Evolutionary conservation across 768 basidiomycete genomes (phyloP), one percentile per base, ranked within the genome.

Genomic region (Tricholoma terreum): DNA sequence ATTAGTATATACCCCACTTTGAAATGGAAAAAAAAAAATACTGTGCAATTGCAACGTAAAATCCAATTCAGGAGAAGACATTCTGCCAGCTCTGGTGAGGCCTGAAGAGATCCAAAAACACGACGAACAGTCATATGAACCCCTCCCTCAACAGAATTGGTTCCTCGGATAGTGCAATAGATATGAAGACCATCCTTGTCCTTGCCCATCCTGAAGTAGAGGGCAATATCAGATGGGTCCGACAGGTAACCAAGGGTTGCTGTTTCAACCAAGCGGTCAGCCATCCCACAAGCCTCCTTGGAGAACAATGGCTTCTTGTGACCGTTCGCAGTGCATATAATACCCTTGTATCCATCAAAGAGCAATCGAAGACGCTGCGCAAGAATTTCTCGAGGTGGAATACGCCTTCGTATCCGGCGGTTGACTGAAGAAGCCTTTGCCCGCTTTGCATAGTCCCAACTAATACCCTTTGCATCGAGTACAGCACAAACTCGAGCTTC

Each of bases 131-230:
- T 58, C 50, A 56, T 61, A 59, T 68, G 67, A 48, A 62, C 55
- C 11, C 52, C 64, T 42, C 65, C 64, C 60, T 68, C 65, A 54
- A 67, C 56, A 42, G 64, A 63, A 22, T 63, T 68, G 51, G 66
- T 67, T 6, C 67, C 65, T 15, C 57, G 15, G 9, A 62, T 33
- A 48, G 51, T 61, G 19, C 59, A 54, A 50, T 61, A 65, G 22
- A 59, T 10, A 19, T 36, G 30, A 49, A 64, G 55, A 8, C 66
- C 61, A 63, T 60, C 21, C 21, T 58, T 46, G 55, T 67, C 65
- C 17, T 14, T 49, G 2, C 63, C 59, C 40, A 34, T 43, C 31
- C 30, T 36, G 14, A 24, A 35, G 51, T 65, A 68, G 1, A 68
- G 22, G 22, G 60, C 35, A 40, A 65, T n/a, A n/a, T n/a, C n/a